Percentiles rank a stretch among this genome's conserved stretches.
Evolutionary conservation across 1,284 basidiomycete genomes (phyloP).

Genomic region (Boletus hoseneyae): DNA sequence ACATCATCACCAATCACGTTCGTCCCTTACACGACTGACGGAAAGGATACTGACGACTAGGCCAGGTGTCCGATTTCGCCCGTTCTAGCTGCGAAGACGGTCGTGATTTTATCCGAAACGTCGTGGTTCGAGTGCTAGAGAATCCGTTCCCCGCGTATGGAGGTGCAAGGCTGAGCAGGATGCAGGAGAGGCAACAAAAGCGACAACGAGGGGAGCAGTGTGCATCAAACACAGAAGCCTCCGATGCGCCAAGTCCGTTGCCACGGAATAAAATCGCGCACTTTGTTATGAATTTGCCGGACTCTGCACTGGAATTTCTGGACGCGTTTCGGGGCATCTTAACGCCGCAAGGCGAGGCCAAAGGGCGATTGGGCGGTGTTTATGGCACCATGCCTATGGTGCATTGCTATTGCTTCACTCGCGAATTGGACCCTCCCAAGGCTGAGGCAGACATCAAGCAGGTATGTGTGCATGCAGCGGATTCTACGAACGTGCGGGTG

Average conservation of each 20-base stretch:
- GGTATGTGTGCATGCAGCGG: slow-evolving; percentile 46
- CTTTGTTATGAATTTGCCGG: slow-evolving; percentile 97
- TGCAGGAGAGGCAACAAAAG: slow-evolving; percentile 34
- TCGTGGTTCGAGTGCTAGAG: slow-evolving; percentile 51
- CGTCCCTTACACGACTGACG: slow-evolving; percentile 18
- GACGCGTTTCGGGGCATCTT: slow-evolving; percentile 83
- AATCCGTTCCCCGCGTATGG: slow-evolving; percentile 61
- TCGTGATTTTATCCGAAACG: slow-evolving; percentile 73
- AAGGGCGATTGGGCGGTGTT: slow-evolving; percentile 39
- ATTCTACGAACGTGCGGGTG: slow-evolving; percentile 5
- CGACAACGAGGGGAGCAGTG: slow-evolving; percentile 29
- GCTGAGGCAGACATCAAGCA: slow-evolving; percentile 76
- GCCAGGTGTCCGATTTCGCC: slow-evolving; percentile 66
- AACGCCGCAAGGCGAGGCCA: slow-evolving; percentile 34
- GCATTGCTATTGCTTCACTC: slow-evolving; percentile 96
- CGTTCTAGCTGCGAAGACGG: slow-evolving; percentile 79
- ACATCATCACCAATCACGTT: slow-evolving; percentile 75
- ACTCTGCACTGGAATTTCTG: slow-evolving; percentile 87
- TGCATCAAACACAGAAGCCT: slow-evolving; percentile 2
- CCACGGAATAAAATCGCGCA: slow-evolving; percentile 68
- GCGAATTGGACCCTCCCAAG: slow-evolving; percentile 68
- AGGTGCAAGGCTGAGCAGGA: slow-evolving; percentile 49
- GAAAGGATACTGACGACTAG: slow-evolving; percentile 8
- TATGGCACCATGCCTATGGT: slow-evolving; percentile 82
- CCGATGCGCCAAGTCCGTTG: slow-evolving; percentile 11